phyloP scores from a whole-genome alignment of 257 asterid species.

The Solanum chmielewskii region DNA sequence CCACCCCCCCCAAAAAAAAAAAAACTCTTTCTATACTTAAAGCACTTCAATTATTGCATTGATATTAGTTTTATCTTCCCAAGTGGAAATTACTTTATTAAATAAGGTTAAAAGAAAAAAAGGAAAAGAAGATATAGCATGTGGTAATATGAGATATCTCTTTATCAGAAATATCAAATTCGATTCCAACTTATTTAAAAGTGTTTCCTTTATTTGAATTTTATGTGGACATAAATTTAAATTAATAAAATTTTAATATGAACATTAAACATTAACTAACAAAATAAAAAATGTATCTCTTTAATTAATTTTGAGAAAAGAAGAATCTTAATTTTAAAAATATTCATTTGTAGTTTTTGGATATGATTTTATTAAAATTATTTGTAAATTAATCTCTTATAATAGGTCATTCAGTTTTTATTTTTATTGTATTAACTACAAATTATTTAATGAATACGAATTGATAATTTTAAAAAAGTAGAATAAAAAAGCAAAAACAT shows the following conservation, averaged over 20 bases:
- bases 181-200: neutral
- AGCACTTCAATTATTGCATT: neutral
- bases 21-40: neutral
- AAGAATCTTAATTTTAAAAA: too few relatives aligned
- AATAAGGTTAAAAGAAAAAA: neutral
- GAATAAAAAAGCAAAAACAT: too few relatives aligned
- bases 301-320: neutral
- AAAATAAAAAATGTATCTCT: neutral
- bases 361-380: neutral
- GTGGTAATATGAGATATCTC: neutral
- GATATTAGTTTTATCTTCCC: neutral
- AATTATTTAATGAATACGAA: too few relatives aligned
- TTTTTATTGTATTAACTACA: neutral
- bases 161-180: neutral
- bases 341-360: neutral
- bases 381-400: neutral
- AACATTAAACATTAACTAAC: too few relatives aligned
- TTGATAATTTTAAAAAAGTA: too few relatives aligned
- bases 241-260: too few relatives aligned
- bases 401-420: too few relatives aligned
- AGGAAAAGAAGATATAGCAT: neutral
- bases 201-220: fast-evolving
- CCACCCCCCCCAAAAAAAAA: too few relatives aligned
- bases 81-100: neutral
- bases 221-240: too few relatives aligned